A percentile compares a stretch with the other conserved stretches of the same genome.
Conservation (phyloP, 805 yeast species). For the Candida qinlingensis region DNA sequence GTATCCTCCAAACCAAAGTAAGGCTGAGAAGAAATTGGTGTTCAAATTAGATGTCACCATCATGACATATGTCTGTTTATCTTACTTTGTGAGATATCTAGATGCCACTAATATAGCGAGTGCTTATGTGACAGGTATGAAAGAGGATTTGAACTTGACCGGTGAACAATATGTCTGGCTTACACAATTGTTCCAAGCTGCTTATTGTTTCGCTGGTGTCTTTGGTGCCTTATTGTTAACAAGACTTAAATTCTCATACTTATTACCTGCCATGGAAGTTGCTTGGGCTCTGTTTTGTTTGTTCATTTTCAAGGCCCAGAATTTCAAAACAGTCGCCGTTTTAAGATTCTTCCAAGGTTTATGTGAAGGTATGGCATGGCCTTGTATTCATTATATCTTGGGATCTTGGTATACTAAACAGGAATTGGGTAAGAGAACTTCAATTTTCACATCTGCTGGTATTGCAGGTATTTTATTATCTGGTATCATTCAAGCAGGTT, state of each 20-base stretch:
- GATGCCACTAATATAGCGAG: slow-evolving; percentile 53
- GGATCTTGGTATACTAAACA: slow-evolving; percentile 52
- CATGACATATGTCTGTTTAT: slow-evolving; percentile 14
- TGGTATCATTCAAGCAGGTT: slow-evolving; percentile 21
- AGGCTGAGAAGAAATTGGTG: slow-evolving; percentile 6
- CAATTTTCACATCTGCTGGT: slow-evolving; percentile 30
- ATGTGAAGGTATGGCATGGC: slow-evolving; percentile 56
- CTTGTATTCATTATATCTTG: slow-evolving; percentile 51
- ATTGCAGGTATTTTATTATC: slow-evolving; percentile 30
- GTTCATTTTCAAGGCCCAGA: slow-evolving; percentile 14
- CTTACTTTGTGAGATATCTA: slow-evolving; percentile 38
- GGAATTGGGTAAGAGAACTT: slow-evolving; percentile 59
- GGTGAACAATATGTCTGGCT: slow-evolving; percentile 37
- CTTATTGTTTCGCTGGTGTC: slow-evolving; percentile 8
- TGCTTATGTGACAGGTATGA: slow-evolving; percentile 54
- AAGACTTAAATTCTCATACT: slow-evolving; percentile 4
- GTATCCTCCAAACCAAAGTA: slow-evolving; percentile 9
- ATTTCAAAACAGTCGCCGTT: slow-evolving; percentile 31
- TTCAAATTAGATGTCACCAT: slow-evolving; percentile 11
- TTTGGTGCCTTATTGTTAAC: slow-evolving; percentile 5
- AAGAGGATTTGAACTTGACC: slow-evolving; percentile 42
- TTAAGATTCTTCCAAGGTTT: slow-evolving; percentile 56
- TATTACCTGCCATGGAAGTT: slow-evolving; percentile 6
- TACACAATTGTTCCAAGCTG: slow-evolving; percentile 4
- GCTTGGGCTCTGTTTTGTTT: slow-evolving; percentile 46